Evolutionary conservation across 192 early-diverging fungal species (phyloP).

Genomic region (Podila minutissima): DNA sequence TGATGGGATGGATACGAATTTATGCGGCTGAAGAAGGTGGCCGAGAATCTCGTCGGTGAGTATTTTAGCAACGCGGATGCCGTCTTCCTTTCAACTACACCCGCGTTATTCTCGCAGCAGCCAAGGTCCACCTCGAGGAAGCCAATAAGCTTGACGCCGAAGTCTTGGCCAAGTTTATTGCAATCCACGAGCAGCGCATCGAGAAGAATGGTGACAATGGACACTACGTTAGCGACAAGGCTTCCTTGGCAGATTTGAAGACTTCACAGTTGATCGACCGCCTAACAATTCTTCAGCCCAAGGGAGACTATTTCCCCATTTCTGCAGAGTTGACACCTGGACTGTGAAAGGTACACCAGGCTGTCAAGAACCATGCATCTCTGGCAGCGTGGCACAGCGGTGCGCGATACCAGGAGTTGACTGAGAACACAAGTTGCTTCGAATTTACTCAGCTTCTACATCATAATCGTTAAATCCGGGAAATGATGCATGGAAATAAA

Average conservation of each 20-base stretch:
- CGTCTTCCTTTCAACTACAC: neutral
- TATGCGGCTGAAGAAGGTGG: too few relatives aligned
- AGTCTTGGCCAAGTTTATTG: conserved; percentile 18
- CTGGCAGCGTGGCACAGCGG: conserved; percentile 14
- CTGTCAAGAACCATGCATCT: neutral
- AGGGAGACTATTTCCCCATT: conserved; percentile 8
- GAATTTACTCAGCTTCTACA: too few relatives aligned
- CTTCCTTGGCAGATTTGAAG: conserved; percentile 55
- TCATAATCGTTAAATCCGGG: neutral
- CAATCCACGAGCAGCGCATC: conserved; percentile 51
- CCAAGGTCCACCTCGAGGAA: conserved; percentile 10
- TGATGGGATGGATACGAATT: too few relatives aligned
- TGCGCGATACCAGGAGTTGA: neutral
- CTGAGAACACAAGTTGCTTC: neutral
- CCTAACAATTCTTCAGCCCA: conserved; percentile 12
- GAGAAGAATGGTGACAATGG: conserved; percentile 61
- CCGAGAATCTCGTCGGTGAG: conserved; percentile 35
- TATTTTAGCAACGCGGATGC: conserved; percentile 10
- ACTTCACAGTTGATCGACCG: conserved; percentile 3
- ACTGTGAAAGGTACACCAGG: conserved; percentile 22
- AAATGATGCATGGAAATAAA: conserved; percentile 1
- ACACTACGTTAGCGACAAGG: conserved; percentile 59
- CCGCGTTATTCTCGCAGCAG: conserved; percentile 4
- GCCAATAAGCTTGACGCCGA: conserved; percentile 13
- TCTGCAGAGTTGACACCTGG: conserved; percentile 10